Conservation (phyloP, 192 early-diverging fungal genomes). For the Entrophospora sp. region DNA sequence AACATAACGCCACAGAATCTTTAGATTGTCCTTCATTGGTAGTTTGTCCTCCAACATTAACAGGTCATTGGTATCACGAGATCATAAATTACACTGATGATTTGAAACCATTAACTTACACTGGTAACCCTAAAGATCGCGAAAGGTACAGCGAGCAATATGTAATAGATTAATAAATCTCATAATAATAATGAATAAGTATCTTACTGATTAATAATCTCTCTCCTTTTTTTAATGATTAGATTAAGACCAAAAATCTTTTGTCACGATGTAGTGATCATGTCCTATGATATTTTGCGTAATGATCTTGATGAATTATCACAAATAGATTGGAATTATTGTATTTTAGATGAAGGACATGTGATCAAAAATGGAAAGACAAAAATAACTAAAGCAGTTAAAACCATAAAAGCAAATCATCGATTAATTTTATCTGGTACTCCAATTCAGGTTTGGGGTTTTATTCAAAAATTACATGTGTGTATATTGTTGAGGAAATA, state of each 20-base stretch:
- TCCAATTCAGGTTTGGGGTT: conserved; percentile 64
- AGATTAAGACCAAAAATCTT: conserved; percentile 46
- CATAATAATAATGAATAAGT: background rate
- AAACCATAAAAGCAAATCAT: conserved; percentile 77
- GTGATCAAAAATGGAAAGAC: conserved; percentile 93
- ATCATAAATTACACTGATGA: conserved; percentile 70
- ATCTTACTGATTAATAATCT: background rate
- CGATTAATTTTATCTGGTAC: conserved; percentile 94
- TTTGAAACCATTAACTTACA: conserved; percentile 76
- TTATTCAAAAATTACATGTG: background rate
- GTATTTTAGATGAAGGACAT: conserved; percentile 96
- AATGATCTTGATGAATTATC: conserved; percentile 85
- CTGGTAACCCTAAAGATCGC: conserved; percentile 73
- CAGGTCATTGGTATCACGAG: conserved; percentile 95
- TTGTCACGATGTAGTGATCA: conserved; percentile 75
- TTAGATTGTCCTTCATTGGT: conserved; percentile 81
- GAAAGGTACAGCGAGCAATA: too few species aligned
- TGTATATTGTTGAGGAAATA: background rate
- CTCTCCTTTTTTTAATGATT: background rate
- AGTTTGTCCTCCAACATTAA: conserved; percentile 91
- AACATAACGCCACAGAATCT: conserved; percentile 42
- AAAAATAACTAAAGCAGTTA: conserved; percentile 89
- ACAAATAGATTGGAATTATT: conserved; percentile 80
- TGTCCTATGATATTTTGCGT: conserved; percentile 94
- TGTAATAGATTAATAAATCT: conserved; percentile 7